Evolutionary conservation across 495 filamentous ascomycete species (phyloP).

Genomic region (Tuber calosporum): DNA sequence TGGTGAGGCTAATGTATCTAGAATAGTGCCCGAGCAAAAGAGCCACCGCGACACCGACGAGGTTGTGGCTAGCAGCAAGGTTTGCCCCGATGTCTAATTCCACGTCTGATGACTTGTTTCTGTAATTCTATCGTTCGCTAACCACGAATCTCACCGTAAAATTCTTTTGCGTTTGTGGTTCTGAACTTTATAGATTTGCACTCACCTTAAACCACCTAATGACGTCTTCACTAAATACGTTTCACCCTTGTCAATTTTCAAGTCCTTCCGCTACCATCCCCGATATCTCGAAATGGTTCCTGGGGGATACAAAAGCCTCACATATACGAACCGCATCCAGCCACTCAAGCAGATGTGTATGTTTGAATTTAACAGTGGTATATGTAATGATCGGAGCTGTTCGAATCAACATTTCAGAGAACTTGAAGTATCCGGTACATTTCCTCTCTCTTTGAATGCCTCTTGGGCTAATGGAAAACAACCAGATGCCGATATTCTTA

Average conservation of each 20-base stretch:
- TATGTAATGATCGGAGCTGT: constrained; percentile 66
- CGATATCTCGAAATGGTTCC: constrained; percentile 60
- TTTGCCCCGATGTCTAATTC: constrained; percentile 25
- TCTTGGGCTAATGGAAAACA: constrained; percentile 1
- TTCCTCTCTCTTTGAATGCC: constrained; percentile 9
- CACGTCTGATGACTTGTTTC: background rate
- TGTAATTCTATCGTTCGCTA: background rate
- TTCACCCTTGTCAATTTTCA: constrained; percentile 75
- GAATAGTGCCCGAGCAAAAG: constrained; percentile 31
- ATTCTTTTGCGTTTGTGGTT: constrained; percentile 5
- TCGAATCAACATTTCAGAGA: constrained; percentile 72
- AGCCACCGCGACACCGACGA: constrained; percentile 9
- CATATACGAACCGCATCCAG: constrained; percentile 84
- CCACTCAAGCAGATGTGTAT: constrained; percentile 63
- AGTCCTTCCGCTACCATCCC: constrained; percentile 82
- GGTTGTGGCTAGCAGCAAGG: constrained; percentile 31
- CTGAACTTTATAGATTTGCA: constrained; percentile 17
- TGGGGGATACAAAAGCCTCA: constrained; percentile 78
- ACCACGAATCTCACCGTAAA: background rate
- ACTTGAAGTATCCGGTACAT: constrained; percentile 78
- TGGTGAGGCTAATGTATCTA: constrained; percentile 29
- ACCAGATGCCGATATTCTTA: constrained; percentile 78
- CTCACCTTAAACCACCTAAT: constrained; percentile 33
- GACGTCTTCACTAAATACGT: constrained; percentile 62
- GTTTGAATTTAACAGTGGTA: constrained; percentile 62